Evolutionary conservation across 2,329 filamentous ascomycete genomes (phyloP), one percentile per base, ranked within the genome.

Genomic region (Colletotrichum liriopes): DNA sequence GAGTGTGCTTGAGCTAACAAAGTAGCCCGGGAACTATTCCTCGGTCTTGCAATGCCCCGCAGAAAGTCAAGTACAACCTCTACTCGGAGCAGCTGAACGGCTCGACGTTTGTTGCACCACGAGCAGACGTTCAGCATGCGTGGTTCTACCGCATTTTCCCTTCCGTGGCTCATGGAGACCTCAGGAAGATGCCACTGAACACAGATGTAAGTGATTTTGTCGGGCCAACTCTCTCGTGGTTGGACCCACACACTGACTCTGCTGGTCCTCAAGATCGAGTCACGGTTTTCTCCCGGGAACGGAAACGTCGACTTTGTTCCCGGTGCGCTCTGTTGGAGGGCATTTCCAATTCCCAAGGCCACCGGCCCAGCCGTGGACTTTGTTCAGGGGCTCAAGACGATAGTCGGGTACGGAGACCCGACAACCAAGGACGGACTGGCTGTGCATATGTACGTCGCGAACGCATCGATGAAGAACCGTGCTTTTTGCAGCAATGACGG

Each of bases 401-500:
- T 88, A 11, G 84, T 81, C 29, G 86, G 86, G 6, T 84, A 84
- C 35, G 86, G 86, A 11, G 86, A 88, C 52, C 83, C 86, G 6
- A 88, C 84, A n/a, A 79, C 86, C 37, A 80, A 81, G 66, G 85
- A 88, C 67, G 86, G 86, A 8, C 77, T 88, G 29, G 86, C 86
- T 5, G 78, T 85, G 1, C 86, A 87, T 74, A 81, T 87, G 43
- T 88, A 87, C 75, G 80, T 82, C 72, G 82, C 85, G 74, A 87
- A 86, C 73, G 76, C 78, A 1, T 82, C 78, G 60, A 88, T 88
- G 86, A 77, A 79, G 5, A 78, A 80, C 6, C 79, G 83, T 45
- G 84, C 85, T 0, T 87, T 86, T 73, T 83, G 81, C 75, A 87
- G 86, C 75, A 87, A 89, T 18, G 91, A 93, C 73, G 91, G 91